Evolutionary conservation across 371 early-diverging fungal species (phyloP).

Genomic region (Entomophthora muscae): DNA sequence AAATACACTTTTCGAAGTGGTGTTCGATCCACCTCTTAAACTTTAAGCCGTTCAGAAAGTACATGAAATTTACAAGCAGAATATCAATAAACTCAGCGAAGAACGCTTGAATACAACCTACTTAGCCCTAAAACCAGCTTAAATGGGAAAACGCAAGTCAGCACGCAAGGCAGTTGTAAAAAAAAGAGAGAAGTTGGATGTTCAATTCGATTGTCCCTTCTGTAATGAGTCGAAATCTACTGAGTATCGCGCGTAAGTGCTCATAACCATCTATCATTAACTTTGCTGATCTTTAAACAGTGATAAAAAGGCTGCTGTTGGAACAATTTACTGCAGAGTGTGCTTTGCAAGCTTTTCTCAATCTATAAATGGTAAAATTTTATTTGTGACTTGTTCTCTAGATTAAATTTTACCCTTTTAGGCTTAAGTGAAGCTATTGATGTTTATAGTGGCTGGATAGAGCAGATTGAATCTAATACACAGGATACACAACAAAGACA

Average conservation of each 20-base stretch:
- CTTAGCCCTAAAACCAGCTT: too few species aligned
- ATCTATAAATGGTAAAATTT: neutral
- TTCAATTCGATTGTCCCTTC: slow-evolving; percentile 71
- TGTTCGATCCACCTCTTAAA: too few species aligned
- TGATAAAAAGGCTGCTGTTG: neutral
- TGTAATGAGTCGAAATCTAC: slow-evolving; percentile 31
- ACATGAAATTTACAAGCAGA: too few species aligned
- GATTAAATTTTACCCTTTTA: neutral
- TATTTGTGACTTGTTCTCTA: neutral
- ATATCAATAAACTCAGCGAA: too few species aligned
- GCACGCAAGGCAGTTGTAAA: slow-evolving; percentile 53
- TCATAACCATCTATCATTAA: too few species aligned
- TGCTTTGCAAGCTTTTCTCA: neutral
- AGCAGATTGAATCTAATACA: neutral
- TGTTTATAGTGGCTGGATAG: slow-evolving; percentile 8
- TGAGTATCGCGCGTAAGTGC: neutral
- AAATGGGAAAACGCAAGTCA: slow-evolving; percentile 79
- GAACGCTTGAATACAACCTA: too few species aligned
- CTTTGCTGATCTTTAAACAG: neutral
- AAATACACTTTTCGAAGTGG: too few species aligned
- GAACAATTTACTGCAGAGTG: slow-evolving; percentile 1
- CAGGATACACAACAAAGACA: neutral
- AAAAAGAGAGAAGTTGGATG: slow-evolving; percentile 53
- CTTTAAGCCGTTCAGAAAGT: too few species aligned
- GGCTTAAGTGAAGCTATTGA: slow-evolving; percentile 5